Evolutionary conservation across 2,329 filamentous ascomycete species (phyloP).

Genomic region (Calycina marina): DNA sequence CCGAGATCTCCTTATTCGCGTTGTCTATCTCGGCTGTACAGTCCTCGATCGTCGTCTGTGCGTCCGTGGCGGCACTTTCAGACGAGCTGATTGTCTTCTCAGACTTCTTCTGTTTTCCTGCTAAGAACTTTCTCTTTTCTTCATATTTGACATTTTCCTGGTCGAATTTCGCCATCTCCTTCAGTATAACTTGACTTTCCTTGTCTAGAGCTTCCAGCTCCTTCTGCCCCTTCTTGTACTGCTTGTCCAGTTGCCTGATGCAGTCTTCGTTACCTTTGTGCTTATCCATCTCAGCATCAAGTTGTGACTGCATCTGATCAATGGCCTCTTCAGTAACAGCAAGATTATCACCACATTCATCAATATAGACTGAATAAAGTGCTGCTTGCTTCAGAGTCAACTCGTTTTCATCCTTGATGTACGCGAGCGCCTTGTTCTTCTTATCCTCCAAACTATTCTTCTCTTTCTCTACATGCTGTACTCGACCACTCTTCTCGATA

Average conservation of each 20-base stretch:
- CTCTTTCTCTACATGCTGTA: conserved; percentile 97
- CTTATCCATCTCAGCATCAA: conserved; percentile 80
- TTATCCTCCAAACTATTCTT: conserved; percentile 87
- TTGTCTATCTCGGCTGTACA: conserved; percentile 66
- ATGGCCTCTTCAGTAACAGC: conserved; percentile 81
- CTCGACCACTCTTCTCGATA: conserved; percentile 83
- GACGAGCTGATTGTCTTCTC: conserved; percentile 75
- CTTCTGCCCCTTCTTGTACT: conserved; percentile 69
- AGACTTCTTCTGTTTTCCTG: conserved; percentile 84
- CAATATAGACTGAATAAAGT: conserved; percentile 81
- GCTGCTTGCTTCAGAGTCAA: conserved; percentile 77
- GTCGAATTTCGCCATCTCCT: conserved; percentile 85
- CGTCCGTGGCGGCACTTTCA: conserved; percentile 59
- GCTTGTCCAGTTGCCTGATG: conserved; percentile 79
- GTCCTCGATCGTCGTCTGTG: conserved; percentile 63
- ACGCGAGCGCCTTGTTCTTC: conserved; percentile 86
- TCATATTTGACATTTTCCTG: conserved; percentile 96
- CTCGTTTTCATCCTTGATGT: conserved; percentile 86
- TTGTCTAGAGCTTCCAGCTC: conserved; percentile 76
- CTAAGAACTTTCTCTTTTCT: conserved; percentile 90
- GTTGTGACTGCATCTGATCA: conserved; percentile 72
- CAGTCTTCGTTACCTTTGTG: conserved; percentile 79
- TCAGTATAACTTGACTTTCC: conserved; percentile 60
- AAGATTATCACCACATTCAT: conserved; percentile 80
- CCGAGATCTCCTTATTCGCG: conserved; percentile 56